phyloP scores from a whole-genome alignment of 768 basidiomycete genomes.

The Termitomyces sp. region DNA sequence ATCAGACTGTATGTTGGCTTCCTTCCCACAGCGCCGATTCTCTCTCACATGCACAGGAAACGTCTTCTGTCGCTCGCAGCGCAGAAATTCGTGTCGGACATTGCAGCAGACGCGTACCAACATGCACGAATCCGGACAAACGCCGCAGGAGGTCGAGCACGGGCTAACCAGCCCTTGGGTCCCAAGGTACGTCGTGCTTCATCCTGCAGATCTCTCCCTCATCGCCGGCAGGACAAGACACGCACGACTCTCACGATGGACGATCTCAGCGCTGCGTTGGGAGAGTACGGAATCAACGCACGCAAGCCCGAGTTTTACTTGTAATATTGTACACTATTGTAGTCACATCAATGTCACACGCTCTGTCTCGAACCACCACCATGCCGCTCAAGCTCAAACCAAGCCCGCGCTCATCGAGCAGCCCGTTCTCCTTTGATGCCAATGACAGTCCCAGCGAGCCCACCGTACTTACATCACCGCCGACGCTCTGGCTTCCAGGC shows the following conservation, averaged over 20 bases:
- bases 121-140: conserved; percentile 95
- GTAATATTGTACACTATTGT: conserved; percentile 28
- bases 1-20: conserved; percentile 78
- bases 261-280: conserved; percentile 86
- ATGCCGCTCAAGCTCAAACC: conserved; percentile 47
- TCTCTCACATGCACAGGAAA: conserved; percentile 55
- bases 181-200: conserved; percentile 66
- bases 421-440: conserved; percentile 57
- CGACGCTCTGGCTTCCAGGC: conserved; percentile 82
- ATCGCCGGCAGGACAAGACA: conserved; percentile 67
- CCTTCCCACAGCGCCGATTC: neutral
- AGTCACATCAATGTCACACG: neutral
- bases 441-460: conserved; percentile 35
- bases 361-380: neutral
- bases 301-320: conserved; percentile 94
- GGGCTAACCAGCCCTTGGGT: conserved; percentile 57
- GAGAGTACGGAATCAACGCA: conserved; percentile 94
- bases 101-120: conserved; percentile 94
- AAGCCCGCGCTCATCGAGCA: conserved; percentile 21
- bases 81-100: conserved; percentile 97
- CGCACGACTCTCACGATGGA: conserved; percentile 97
- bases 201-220: too few species aligned
- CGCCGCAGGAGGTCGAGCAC: conserved; percentile 68
- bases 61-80: conserved; percentile 92
- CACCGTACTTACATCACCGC: conserved; percentile 59